Evolutionary conservation across 495 filamentous ascomycete genomes (phyloP), one percentile per base, ranked within the genome.

Genomic region (Cryomyces minteri): DNA sequence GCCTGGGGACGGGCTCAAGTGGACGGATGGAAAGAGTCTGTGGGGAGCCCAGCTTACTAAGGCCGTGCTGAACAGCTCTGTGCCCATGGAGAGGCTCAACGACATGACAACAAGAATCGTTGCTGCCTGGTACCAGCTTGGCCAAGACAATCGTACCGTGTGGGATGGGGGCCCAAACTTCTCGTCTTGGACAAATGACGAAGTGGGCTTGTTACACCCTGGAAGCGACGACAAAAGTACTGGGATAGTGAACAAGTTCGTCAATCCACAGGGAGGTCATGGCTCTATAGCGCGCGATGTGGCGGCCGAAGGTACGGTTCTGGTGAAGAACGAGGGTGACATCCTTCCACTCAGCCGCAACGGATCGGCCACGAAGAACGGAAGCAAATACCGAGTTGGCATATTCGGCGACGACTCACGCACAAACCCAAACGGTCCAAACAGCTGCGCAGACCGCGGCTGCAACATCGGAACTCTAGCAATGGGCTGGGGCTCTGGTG

Each of bases 61-160:
- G 37, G 75, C 85, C 0, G 75, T 84, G 0, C 63, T 95, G 32
- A 98, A 95, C 55, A 75, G 76, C 12, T 84, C 83, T 25, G 67
- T 98, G 0, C 87, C 90, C 0, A 67, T 93, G 41, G 75, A 80
- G 18, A 70, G 90, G 32, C 53, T 98, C 33, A 82, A 95, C 58
- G 90, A 98, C 58, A 95, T 98, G 90, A 85, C 77, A 4, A 84
- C 83, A 1, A 76, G 88, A 25, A 79, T 94, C 49, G 86, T 95
- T 4, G 88, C 88, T 0, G 70, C 87, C 0, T 95, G 86, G 84
- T 95, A 92, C 58, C 84, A 92, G 56, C 62, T 93, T 31, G 76
- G 81, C 5, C 88, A 95, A 61, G 86, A 94, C 54, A 67, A 80
- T 42, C 69, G 72, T 61, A 65, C 65, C 11, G 71, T 66, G 41